A percentile compares a stretch with the other conserved stretches of the same genome.
Conservation (phyloP, 371 early-diverging fungal species). For the Caulochytrium protostelioides region DNA sequence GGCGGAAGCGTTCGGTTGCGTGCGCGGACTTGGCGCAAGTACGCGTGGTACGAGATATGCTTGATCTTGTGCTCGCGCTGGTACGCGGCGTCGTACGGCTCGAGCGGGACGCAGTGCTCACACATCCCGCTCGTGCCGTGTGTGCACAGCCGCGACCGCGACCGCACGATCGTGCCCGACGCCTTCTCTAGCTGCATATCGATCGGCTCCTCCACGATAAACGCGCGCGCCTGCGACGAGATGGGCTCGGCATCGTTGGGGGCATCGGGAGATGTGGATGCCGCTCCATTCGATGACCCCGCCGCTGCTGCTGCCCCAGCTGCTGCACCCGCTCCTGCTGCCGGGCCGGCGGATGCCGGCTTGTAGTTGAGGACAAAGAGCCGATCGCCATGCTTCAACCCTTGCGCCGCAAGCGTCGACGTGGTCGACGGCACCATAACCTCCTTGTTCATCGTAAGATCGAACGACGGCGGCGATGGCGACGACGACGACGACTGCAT, state of each 20-base stretch:
- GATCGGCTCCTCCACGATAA: not conserved
- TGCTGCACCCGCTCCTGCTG: too few relatives aligned
- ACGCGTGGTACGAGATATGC: constrained; percentile 88
- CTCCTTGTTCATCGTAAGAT: constrained; percentile 1
- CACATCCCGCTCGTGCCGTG: constrained; percentile 87
- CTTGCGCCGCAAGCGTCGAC: too few relatives aligned
- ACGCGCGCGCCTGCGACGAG: not conserved
- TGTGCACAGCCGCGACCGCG: constrained; percentile 42
- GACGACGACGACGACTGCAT: constrained; percentile 6
- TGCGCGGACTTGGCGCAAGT: constrained; percentile 51
- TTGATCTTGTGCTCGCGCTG: constrained; percentile 78
- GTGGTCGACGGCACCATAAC: constrained; percentile 7
- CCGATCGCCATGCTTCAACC: too few relatives aligned
- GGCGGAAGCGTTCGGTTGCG: constrained; percentile 27
- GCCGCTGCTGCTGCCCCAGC: too few relatives aligned
- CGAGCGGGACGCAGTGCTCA: constrained; percentile 85
- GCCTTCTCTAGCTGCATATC: not conserved
- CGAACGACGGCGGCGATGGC: constrained; percentile 5
- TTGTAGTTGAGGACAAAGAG: too few relatives aligned
- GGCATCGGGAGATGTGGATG: not conserved
- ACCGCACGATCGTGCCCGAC: not conserved
- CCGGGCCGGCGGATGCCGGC: too few relatives aligned
- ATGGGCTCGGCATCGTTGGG: not conserved
- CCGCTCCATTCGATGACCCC: constrained; percentile 58
- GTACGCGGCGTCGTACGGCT: constrained; percentile 74